These are phyloP conservation scores for Climacium dendroides DNA, from an alignment of 225 moss, liverwort and hornwort species.

Conservation along the genomic window DNA sequence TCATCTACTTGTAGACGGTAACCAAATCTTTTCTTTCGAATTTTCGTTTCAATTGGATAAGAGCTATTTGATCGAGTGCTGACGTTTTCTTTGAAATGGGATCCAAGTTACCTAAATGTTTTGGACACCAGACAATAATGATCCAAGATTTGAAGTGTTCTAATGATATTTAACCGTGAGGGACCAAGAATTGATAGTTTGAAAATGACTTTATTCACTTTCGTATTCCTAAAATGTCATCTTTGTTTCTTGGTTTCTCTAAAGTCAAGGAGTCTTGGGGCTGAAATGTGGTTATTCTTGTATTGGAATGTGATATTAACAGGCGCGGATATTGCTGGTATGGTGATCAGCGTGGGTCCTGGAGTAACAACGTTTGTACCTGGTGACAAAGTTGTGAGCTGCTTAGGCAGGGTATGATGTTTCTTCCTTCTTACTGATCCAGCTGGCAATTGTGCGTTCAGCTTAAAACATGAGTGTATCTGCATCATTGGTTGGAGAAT, in stretches of 20 bases:
- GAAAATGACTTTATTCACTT: not conserved
- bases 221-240: not conserved
- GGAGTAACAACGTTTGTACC: constrained; percentile 52
- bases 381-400: constrained; percentile 69
- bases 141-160: not conserved
- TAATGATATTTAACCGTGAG: not conserved
- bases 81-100: not conserved
- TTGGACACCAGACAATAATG: not conserved
- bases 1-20: not conserved
- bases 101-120: not conserved
- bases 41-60: not conserved
- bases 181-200: not conserved
- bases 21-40: not conserved
- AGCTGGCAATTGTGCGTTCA: not conserved
- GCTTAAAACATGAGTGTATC: not conserved
- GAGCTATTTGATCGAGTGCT: not conserved
- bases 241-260: not conserved
- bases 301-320: not conserved
- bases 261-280: not conserved
- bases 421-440: not conserved
- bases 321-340: constrained; percentile 75
- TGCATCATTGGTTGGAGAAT: not conserved
- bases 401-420: constrained; percentile 34
- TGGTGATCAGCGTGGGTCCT: constrained; percentile 59
- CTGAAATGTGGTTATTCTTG: not conserved